phyloP scores from a whole-genome alignment of 805 yeast genomes.

The Wickerhamiella lipophila region DNA sequence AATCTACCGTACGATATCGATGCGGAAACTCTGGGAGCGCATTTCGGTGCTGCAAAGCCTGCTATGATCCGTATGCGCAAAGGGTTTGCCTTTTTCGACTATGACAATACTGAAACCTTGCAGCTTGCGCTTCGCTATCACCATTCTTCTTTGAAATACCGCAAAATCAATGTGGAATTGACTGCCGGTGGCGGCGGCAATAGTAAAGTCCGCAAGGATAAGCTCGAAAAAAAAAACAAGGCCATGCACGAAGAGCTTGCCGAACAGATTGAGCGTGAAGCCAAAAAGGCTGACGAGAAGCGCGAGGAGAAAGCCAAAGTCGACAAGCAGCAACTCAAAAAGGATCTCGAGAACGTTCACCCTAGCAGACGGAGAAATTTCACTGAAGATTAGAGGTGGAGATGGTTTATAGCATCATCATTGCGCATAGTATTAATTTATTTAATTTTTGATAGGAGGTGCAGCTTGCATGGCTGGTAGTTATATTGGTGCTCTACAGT shows the following conservation, averaged over 20 bases:
- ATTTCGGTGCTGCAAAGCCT: constrained; percentile 60
- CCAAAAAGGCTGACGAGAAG: constrained; percentile 17
- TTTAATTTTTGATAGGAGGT: too few species aligned
- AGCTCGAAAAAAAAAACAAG: constrained; percentile 67
- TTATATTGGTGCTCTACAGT: too few species aligned
- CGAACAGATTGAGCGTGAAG: constrained; percentile 37
- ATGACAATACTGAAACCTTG: constrained; percentile 64
- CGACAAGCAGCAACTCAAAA: constrained; percentile 15
- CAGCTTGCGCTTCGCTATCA: constrained; percentile 77
- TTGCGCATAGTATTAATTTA: too few species aligned
- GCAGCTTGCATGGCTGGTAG: too few species aligned
- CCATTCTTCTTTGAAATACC: constrained; percentile 51
- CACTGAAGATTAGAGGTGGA: background rate
- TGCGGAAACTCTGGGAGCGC: constrained; percentile 48
- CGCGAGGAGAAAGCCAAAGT: constrained; percentile 18
- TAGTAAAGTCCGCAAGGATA: constrained; percentile 43
- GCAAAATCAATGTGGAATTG: constrained; percentile 87
- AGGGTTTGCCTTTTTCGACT: constrained; percentile 88
- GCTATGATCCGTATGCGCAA: constrained; percentile 69
- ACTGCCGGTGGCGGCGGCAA: constrained; percentile 99
- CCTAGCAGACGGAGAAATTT: constrained; percentile 7
- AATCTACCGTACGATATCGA: constrained; percentile 67
- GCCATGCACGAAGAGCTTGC: constrained; percentile 59
- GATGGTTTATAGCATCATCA: too few species aligned
- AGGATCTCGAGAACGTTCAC: constrained; percentile 1